Evolutionary conservation across 2,329 filamentous ascomycete genomes (phyloP).

Genomic region (Sclerotiophoma versabilis): DNA sequence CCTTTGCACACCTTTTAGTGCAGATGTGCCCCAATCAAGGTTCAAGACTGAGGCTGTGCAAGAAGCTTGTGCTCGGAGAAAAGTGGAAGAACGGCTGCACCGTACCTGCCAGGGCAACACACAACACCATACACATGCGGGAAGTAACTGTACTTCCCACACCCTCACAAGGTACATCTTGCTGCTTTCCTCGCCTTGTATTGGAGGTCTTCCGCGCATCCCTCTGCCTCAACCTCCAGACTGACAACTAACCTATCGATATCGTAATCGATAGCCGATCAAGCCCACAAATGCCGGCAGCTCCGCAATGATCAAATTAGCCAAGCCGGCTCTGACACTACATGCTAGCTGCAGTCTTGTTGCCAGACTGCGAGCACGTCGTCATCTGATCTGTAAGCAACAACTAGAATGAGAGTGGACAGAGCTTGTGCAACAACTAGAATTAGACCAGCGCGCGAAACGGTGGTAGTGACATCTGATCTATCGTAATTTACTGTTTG

Average conservation of each 20-base stretch:
- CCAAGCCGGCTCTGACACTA: slow-evolving; percentile 8
- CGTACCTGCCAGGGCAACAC: background rate
- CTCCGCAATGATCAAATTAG: slow-evolving; percentile 13
- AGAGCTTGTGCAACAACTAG: background rate
- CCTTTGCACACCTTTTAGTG: background rate
- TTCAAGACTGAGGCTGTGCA: slow-evolving; percentile 16
- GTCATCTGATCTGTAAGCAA: background rate
- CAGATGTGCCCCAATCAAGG: slow-evolving; percentile 10
- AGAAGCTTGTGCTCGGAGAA: slow-evolving; percentile 14
- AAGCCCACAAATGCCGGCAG: slow-evolving; percentile 13
- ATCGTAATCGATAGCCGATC: slow-evolving; percentile 15
- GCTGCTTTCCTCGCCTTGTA: background rate
- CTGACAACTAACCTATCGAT: slow-evolving; percentile 11
- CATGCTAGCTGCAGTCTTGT: slow-evolving; percentile 10
- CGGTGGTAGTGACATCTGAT: background rate
- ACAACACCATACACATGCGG: background rate
- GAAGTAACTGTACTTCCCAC: background rate
- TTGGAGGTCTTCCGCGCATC: background rate
- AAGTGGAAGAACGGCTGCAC: slow-evolving; percentile 6
- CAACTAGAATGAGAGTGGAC: background rate
- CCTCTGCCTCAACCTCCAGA: background rate
- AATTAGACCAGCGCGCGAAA: background rate
- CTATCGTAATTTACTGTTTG: background rate
- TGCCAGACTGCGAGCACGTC: background rate
- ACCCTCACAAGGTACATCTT: background rate